These are phyloP conservation scores for Arachnomyces sp. DNA, from an alignment of 2,329 filamentous ascomycete species.

Conservation along the genomic window DNA sequence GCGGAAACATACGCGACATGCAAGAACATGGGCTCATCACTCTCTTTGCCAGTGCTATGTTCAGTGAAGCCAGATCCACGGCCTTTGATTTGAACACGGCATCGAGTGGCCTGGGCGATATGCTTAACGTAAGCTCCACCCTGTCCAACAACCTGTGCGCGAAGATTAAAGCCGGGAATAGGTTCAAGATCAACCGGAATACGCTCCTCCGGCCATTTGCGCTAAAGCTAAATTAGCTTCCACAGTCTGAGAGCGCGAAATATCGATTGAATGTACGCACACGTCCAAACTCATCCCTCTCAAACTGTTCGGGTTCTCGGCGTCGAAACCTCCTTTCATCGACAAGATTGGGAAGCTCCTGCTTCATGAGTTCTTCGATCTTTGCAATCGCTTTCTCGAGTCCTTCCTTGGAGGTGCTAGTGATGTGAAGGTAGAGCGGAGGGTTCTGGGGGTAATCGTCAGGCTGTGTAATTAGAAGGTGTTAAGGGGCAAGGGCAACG, in stretches of 20 bases:
- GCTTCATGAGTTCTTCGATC: conserved; percentile 91
- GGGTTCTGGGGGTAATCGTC: conserved; percentile 56
- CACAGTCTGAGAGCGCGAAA: conserved; percentile 12
- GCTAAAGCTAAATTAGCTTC: conserved; percentile 45
- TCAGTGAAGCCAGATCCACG: conserved; percentile 92
- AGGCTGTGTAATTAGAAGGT: neutral
- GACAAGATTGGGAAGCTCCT: conserved; percentile 89
- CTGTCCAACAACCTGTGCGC: conserved; percentile 90
- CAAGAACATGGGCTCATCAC: conserved; percentile 92
- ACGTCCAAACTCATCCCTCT: conserved; percentile 83
- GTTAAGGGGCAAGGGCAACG: conserved; percentile 29
- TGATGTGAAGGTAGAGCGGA: conserved; percentile 89
- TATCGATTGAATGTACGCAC: conserved; percentile 43
- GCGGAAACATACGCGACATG: conserved; percentile 70
- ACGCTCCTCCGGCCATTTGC: conserved; percentile 97
- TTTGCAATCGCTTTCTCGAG: conserved; percentile 78
- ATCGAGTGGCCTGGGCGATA: conserved; percentile 90
- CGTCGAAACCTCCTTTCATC: conserved; percentile 88
- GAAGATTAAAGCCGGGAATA: conserved; percentile 87
- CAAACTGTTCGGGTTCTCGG: conserved; percentile 69
- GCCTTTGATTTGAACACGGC: conserved; percentile 96
- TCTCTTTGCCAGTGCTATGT: conserved; percentile 75
- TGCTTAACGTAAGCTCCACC: conserved; percentile 96
- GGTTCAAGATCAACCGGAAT: conserved; percentile 87
- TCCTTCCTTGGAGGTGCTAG: conserved; percentile 84